Evolutionary conservation across 768 basidiomycete genomes (phyloP).

Genomic region (Phlebiopsis gigantea): DNA sequence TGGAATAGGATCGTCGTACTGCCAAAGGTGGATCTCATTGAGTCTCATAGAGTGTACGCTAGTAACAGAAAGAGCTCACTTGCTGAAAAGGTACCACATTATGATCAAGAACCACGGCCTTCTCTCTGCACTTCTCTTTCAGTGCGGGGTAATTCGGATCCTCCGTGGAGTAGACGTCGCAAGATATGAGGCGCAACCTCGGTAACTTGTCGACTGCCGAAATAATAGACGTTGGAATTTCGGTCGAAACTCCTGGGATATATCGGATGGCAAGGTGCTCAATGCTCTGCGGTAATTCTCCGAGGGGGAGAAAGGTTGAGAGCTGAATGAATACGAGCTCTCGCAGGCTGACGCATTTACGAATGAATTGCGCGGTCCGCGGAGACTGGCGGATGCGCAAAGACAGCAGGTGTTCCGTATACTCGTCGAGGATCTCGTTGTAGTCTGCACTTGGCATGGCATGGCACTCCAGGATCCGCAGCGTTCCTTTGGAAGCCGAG

Average conservation of each 20-base stretch:
- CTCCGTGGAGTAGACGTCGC: constrained; percentile 22
- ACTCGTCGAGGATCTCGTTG: constrained; percentile 22
- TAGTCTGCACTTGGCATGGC: constrained; percentile 28
- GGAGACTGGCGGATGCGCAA: constrained; percentile 34
- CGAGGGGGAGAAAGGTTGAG: constrained; percentile 30
- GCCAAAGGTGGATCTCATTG: neutral
- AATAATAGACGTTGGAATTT: constrained; percentile 26
- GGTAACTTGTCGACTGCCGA: constrained; percentile 29
- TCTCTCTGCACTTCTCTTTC: constrained; percentile 25
- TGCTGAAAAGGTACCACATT: constrained; percentile 28
- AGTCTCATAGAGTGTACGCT: neutral
- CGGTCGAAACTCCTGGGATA: constrained; percentile 17
- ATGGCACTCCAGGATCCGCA: constrained; percentile 37
- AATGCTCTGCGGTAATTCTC: constrained; percentile 30
- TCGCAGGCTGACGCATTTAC: constrained; percentile 32
- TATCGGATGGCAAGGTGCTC: constrained; percentile 37
- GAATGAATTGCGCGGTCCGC: constrained; percentile 29
- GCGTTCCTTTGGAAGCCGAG: constrained; percentile 26
- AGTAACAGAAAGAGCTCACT: constrained; percentile 25
- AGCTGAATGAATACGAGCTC: constrained; percentile 36
- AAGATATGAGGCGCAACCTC: constrained; percentile 32
- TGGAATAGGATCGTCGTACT: constrained; percentile 35
- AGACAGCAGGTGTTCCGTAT: constrained; percentile 35
- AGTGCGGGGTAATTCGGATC: constrained; percentile 23
- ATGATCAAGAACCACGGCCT: constrained; percentile 24